phyloP scores from a whole-genome alignment of 345 rosid species.

The Pelargonium nanum region DNA sequence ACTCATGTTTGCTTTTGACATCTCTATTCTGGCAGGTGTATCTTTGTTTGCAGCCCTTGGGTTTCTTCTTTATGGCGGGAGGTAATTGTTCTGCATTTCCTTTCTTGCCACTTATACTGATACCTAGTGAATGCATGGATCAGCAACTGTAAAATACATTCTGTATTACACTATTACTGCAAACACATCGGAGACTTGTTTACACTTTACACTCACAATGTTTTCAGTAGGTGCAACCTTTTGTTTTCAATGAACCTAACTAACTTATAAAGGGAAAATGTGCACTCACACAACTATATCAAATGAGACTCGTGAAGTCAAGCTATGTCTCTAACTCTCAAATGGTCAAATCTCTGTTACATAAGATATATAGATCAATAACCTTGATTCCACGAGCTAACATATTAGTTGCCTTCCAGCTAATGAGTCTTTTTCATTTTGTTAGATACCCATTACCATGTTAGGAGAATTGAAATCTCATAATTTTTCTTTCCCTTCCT shows the following conservation, averaged over 20 bases:
- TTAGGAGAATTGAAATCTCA: not conserved
- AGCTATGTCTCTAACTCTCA: too few relatives aligned
- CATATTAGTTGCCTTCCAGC: too few relatives aligned
- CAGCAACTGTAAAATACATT: not conserved
- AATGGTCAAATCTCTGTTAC: too few relatives aligned
- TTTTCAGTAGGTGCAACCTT: not conserved
- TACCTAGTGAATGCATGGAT: too few relatives aligned
- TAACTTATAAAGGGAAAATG: not conserved
- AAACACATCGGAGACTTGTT: not conserved
- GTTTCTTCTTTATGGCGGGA: constrained; percentile 85
- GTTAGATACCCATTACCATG: not conserved
- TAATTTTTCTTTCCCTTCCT: too few relatives aligned
- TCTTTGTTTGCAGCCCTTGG: constrained; percentile 83
- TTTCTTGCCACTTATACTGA: constrained; percentile 7
- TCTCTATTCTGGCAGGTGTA: constrained; percentile 36
- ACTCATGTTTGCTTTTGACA: constrained; percentile 11
- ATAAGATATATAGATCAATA: too few relatives aligned
- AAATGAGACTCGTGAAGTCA: too few relatives aligned
- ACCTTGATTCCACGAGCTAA: too few relatives aligned
- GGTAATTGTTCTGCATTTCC: constrained; percentile 30
- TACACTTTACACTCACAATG: not conserved
- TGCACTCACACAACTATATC: not conserved
- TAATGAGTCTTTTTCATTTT: too few relatives aligned
- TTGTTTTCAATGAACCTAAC: not conserved
- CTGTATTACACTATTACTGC: not conserved